Evolutionary conservation across 2,329 filamentous ascomycete genomes (phyloP), one percentile per base, ranked within the genome.

Genomic region (Fusarium foetens): DNA sequence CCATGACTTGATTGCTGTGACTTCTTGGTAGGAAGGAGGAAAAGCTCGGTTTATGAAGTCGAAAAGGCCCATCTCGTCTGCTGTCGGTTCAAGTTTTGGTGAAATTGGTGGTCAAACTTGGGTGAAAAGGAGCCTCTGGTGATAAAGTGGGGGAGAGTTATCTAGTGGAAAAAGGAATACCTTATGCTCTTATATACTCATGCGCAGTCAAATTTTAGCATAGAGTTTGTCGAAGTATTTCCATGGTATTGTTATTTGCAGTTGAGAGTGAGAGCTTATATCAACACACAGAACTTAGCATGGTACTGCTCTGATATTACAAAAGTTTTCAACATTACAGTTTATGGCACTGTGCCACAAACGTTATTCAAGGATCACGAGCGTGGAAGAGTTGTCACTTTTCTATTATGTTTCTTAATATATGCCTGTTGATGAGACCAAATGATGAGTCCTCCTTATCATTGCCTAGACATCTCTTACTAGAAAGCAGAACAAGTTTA

Each of bases 141-240:
- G 31, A 16, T 35, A 1, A 0, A 6, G 25, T 2, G 1, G 3
- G 8, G 13, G 25, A 8, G 6, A 13, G 19, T 25, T 5, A 11
- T 6, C 0, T 21, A 14, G 8, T 11, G 4, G 4, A 11, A 25
- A 19, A 16, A 35, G 12, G 31, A 4, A 3, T 8, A 13, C 2
- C 16, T 11, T 1, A 7, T 8, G n/a, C 6, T 21, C 5, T 51
- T 51, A 51, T 51, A 35, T 25, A 25, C n/a, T 8, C 6, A 0
- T 16, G 31, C 4, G 1, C 4, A 35, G 48, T 1, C 0, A 6
- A 16, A 0, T 1, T 49, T 10, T 11, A 35, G 5, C 3, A 21
- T 35, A 51, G 0, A 21, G 3, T 35, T 51, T 19, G 2, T 2
- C 4, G 2, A 25, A 35, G 16, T 3, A 3, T 14, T 25, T 33